Evolutionary conservation across 2,329 filamentous ascomycete species (phyloP), one percentile per base, ranked within the genome.

Genomic region (Thelonectria blattea): DNA sequence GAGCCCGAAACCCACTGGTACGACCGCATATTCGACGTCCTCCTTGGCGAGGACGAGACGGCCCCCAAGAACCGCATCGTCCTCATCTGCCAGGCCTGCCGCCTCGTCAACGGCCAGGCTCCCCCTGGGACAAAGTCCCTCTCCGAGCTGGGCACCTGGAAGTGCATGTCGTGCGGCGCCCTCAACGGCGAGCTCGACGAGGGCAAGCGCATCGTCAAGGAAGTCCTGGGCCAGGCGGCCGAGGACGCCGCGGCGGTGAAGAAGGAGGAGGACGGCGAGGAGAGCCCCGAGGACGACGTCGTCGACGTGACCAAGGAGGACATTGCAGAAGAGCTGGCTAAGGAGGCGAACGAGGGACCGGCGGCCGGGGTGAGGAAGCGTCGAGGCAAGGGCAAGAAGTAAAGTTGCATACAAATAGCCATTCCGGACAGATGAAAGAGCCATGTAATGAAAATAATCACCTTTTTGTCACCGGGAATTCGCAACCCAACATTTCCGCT

Each of bases 11-110:
- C 87, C 15, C 88, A 91, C 72, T 99, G 95, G 95, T 99, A 98
- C 76, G 95, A 99, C 74, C 88, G 94, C 57, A 88, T 99, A 54
- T 82, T 99, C 58, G 95, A 99, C 71, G 86, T 96, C 0, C 86
- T 99, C 24, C 84, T 99, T 0, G 95, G 95, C 51, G 95, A 99
- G 72, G 95, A 99, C 71, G 95, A 99, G 77, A 96, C 91, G 5
- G 88, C 91, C 12, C 87, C 94, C 2, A 96, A 93, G 79, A 98
- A 98, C 75, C 88, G 95, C 17, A 87, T 97, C 60, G 94, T 88
- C 8, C 81, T 99, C 65, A 92, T 99, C 56, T 99, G 95, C 77
- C 76, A 81, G 32, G 82, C 85, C 41, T 99, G 95, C 74, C 85
- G 92, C 30, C 84, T 97, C 1, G 93, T 99, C 49, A 99, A 99